Base-by-base conservation (phyloP, 805 yeast species). In the Barnettozyma siamensis region DNA sequence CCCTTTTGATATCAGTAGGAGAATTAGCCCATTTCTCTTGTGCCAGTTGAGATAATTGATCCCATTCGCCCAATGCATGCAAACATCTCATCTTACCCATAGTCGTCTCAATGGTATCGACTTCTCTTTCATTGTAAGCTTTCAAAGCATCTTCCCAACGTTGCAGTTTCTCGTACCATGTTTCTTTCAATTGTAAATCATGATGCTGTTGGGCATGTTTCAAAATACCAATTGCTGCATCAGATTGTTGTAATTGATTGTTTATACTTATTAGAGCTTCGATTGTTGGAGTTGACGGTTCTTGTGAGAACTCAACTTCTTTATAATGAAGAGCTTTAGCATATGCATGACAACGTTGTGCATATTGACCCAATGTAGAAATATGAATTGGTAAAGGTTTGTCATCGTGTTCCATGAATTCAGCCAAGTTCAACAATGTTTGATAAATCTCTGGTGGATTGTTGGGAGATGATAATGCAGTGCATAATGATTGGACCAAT, bases 31-130 rank as follows among this genome's bases (percentile, higher is more conserved):
- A 93, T 57, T 86, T 88, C 33, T 79, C 81, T 51, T 80, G 82
- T 0, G 97, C 96, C 41, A 93, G 66, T 45, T 83, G 84, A 10
- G 94, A 81, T 19, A 94, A 68, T 51, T 83, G 84, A 47, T 91
- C 98, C 98, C 99, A 94, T 63, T 93, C 97, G 37, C 99, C 99
- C n/a, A 93, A 68, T 0, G 99, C 99, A 65, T 93, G 97, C 47
- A 91, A 68, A 63, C 98, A 89, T 63, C 98, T 76, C 97, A 93
- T 88, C 57, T 91, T 89, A 66, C 99, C 99, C 89, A 91, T 81
- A 5, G 91, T 84, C 1, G 88, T 82, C 49, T 91, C 98, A 67
- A 84, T 77, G 23, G 88, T 79, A 42, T 81, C 83, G 31, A 63
- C 65, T 51, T 80, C 91, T 55, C 97, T 73, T 53, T 81, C 86